Conservation (phyloP, 2,329 filamentous ascomycete species). For the Ophiocordyceps robertsii region DNA sequence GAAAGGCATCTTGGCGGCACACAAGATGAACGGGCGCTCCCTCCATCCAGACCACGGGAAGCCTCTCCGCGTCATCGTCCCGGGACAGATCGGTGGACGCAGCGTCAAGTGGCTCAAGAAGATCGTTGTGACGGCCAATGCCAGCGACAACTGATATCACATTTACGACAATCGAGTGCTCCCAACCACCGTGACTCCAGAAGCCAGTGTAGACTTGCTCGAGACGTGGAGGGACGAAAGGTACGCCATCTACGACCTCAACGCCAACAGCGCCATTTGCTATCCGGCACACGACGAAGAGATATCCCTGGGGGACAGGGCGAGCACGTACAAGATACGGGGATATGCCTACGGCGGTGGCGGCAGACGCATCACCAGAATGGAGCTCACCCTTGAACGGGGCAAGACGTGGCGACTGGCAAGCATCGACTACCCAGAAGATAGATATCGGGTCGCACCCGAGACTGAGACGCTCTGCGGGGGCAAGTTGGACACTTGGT, state of each 20-base stretch:
- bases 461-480: slow-evolving; percentile 56
- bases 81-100: slow-evolving; percentile 81
- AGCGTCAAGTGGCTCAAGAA: slow-evolving; percentile 89
- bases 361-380: slow-evolving; percentile 67
- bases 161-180: slow-evolving; percentile 87
- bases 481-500: slow-evolving; percentile 65
- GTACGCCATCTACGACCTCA: slow-evolving; percentile 88
- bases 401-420: slow-evolving; percentile 70
- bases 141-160: slow-evolving; percentile 91
- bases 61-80: slow-evolving; percentile 70
- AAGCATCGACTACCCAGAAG: slow-evolving; percentile 70
- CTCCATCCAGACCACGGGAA: slow-evolving; percentile 77
- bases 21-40: slow-evolving; percentile 80
- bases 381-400: slow-evolving; percentile 73
- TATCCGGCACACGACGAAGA: slow-evolving; percentile 69
- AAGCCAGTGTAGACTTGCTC: slow-evolving; percentile 59
- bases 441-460: slow-evolving; percentile 56
- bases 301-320: slow-evolving; percentile 33
- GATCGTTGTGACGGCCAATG: slow-evolving; percentile 62
- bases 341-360: slow-evolving; percentile 87
- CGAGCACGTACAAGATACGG: slow-evolving; percentile 47
- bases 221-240: slow-evolving; percentile 79
- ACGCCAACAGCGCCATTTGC: slow-evolving; percentile 70
- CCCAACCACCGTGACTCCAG: slow-evolving; percentile 74
- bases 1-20: slow-evolving; percentile 71